phyloP scores from a whole-genome alignment of 345 rosid species.

The Pistacia integerrima region DNA sequence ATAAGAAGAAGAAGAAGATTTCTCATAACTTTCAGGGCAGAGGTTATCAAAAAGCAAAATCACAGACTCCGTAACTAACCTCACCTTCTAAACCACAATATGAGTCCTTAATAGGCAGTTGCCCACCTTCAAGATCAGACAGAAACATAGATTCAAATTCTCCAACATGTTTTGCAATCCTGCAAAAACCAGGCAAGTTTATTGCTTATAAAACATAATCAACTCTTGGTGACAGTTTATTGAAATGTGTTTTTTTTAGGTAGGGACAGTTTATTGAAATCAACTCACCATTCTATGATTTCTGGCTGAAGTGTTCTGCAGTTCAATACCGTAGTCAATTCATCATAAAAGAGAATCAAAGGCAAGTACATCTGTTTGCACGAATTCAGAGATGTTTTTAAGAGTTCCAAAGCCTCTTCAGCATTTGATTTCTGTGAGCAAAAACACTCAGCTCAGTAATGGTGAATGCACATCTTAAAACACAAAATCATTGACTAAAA shows the following conservation, averaged over 20 bases:
- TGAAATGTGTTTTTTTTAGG: not conserved
- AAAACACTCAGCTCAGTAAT: slow-evolving; percentile 14
- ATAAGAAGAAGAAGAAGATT: too few species aligned
- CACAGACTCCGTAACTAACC: not conserved
- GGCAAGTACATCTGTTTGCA: slow-evolving; percentile 63
- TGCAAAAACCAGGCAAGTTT: slow-evolving; percentile 31
- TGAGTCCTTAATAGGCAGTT: slow-evolving; percentile 36
- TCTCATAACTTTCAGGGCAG: slow-evolving; percentile 7
- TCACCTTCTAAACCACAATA: slow-evolving; percentile 73
- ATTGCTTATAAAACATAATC: not conserved
- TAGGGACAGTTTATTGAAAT: slow-evolving; percentile 10
- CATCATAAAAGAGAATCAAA: slow-evolving; percentile 71
- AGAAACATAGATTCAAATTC: slow-evolving; percentile 76
- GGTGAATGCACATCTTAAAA: slow-evolving; percentile 11
- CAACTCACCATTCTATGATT: slow-evolving; percentile 71
- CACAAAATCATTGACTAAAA: not conserved
- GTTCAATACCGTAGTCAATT: slow-evolving; percentile 55
- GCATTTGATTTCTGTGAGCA: slow-evolving; percentile 56
- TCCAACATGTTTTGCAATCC: slow-evolving; percentile 76
- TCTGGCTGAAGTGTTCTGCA: slow-evolving; percentile 61
- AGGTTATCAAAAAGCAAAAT: slow-evolving; percentile 13
- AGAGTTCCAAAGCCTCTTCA: slow-evolving; percentile 77
- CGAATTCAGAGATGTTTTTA: slow-evolving; percentile 66
- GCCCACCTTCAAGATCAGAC: slow-evolving; percentile 71
- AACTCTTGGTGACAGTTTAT: not conserved